Base-by-base conservation (phyloP, 2,329 filamentous ascomycete genomes). In the Cladosporium sp. region DNA sequence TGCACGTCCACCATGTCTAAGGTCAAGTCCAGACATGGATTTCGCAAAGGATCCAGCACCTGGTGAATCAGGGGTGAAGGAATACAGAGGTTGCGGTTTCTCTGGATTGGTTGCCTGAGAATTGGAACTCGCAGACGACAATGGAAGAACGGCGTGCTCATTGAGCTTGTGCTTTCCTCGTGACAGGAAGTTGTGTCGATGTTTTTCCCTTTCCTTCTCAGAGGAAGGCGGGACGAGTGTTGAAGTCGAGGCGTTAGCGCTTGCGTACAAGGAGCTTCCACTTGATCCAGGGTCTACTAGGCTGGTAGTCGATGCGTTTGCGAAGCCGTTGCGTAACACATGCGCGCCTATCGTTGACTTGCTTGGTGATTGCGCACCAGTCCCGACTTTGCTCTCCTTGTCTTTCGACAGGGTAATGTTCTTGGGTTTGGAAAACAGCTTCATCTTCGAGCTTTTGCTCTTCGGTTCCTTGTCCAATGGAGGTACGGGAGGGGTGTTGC, bases 71-170 rank as follows among this genome's bases (percentile, higher is more conserved):
- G 87, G 87, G 1, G 88, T 86, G 68, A 92, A 91, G 55, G 83
- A 89, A 72, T 92, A 92, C 4, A 92, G 69, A 49, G 86, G 88
- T 58, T 82, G 85, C 0, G 88, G 86, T 3, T 86, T 86, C 61
- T 74, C 84, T 1, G 87, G 86, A 60, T 91, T 87, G 5, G 84
- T 85, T 1, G 87, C 85, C 58, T 80, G 80, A 1, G 87, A 90
- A 61, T 88, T 91, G 67, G 85, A 89, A 53, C 83, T 81, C 2
- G 85, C 85, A 3, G 87, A 90, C 0, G 86, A 89, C 2, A 91
- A 70, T 2, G 86, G 84, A 3, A 90, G 74, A 59, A 84, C 79
- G 55, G 71, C 66, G 9, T 82, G 83, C 54, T 90, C 87, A 60
- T 80, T 79, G 52, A 88, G 73, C 66, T 90, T 91, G 62, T 90